These are phyloP conservation scores for Berberis thunbergii DNA, from an alignment of 164 flowering plant genomes.

Conservation along the genomic window DNA sequence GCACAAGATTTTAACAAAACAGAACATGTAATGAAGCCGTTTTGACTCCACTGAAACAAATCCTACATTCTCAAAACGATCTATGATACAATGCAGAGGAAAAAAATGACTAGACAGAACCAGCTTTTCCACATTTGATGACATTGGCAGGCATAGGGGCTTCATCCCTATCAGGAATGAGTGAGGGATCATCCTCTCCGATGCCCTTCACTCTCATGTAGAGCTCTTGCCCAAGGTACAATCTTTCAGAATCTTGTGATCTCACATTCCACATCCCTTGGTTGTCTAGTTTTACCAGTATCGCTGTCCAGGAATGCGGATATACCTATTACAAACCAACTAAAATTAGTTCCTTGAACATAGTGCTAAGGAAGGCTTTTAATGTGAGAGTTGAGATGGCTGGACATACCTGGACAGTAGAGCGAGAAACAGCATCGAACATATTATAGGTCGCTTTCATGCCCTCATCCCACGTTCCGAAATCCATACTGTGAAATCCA, in stretches of 20 bases:
- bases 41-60: too few species aligned
- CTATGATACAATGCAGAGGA: background rate
- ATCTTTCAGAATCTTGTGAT: slow-evolving; percentile 18
- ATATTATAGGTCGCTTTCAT: slow-evolving; percentile 16
- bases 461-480: slow-evolving; percentile 18
- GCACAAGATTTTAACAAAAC: too few species aligned
- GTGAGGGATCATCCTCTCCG: slow-evolving; percentile 12
- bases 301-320: slow-evolving; percentile 32
- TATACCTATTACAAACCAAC: slow-evolving; percentile 19
- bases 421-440: slow-evolving; percentile 28
- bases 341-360: background rate
- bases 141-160: slow-evolving; percentile 14
- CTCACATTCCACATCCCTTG: slow-evolving; percentile 41
- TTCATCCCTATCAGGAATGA: slow-evolving; percentile 10
- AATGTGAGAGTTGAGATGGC: background rate
- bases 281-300: slow-evolving; percentile 26
- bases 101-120: slow-evolving; percentile 1
- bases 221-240: slow-evolving; percentile 1
- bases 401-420: slow-evolving; percentile 27
- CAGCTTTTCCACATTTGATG: slow-evolving; percentile 20
- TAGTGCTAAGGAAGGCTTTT: too few species aligned
- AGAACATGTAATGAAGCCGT: too few species aligned
- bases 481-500: slow-evolving; percentile 22
- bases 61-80: too few species aligned
- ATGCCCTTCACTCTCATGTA: slow-evolving; percentile 28